Evolutionary conservation across 768 basidiomycete genomes (phyloP).

Genomic region (Kwoniella europaea): DNA sequence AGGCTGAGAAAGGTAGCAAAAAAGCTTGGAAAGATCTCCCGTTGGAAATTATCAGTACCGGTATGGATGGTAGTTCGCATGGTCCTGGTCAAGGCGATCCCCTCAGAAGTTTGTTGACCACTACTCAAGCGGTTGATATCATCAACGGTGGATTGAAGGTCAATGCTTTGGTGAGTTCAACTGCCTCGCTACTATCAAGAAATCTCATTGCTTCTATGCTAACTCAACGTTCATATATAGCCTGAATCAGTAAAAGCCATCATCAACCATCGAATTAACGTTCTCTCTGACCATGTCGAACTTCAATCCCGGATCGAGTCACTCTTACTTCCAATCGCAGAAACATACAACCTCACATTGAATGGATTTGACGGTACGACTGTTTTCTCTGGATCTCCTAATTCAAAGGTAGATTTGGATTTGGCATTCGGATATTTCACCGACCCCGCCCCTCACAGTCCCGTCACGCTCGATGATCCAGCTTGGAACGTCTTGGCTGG

Average conservation of each 20-base stretch:
- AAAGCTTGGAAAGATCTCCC: slow-evolving; percentile 63
- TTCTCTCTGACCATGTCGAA: slow-evolving; percentile 44
- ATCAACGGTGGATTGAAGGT: slow-evolving; percentile 63
- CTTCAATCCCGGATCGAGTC: slow-evolving; percentile 37
- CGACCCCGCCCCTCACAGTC: slow-evolving; percentile 47
- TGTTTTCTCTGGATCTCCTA: slow-evolving; percentile 22
- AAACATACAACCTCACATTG: slow-evolving; percentile 46
- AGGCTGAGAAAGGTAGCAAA: slow-evolving; percentile 39
- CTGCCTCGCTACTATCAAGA: too few relatives aligned
- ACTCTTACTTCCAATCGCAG: slow-evolving; percentile 41
- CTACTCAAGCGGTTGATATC: slow-evolving; percentile 77
- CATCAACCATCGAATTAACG: slow-evolving; percentile 55
- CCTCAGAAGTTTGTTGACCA: slow-evolving; percentile 38
- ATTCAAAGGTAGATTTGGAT: slow-evolving; percentile 25
- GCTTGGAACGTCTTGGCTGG: slow-evolving; percentile 50
- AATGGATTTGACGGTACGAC: slow-evolving; percentile 36
- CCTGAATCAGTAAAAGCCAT: slow-evolving; percentile 49
- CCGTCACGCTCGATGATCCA: slow-evolving; percentile 27
- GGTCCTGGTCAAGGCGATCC: slow-evolving; percentile 41
- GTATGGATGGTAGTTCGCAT: slow-evolving; percentile 17
- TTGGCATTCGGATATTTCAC: slow-evolving; percentile 41
- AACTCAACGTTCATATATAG: slow-evolving; percentile 11
- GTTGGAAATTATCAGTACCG: slow-evolving; percentile 29
- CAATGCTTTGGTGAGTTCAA: slow-evolving; percentile 66
- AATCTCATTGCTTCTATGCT: neutral